A percentile compares a stretch with the other conserved stretches of the same genome.
phyloP scores from a whole-genome alignment of 768 basidiomycete species.

The Panaeolus papilionaceus region DNA sequence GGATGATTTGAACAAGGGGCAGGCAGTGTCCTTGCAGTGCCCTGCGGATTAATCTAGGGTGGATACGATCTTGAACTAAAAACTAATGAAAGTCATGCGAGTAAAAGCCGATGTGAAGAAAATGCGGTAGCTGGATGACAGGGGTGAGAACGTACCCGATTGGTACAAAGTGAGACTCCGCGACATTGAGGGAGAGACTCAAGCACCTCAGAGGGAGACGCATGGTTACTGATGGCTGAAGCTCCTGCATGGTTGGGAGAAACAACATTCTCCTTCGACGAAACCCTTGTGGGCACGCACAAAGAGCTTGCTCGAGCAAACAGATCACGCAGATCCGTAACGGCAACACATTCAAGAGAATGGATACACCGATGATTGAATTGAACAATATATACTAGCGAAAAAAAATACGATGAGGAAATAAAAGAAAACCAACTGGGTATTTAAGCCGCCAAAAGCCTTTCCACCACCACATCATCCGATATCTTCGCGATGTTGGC shows the following conservation, averaged over 20 bases:
- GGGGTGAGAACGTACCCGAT: conserved; percentile 11
- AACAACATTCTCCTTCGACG: background rate
- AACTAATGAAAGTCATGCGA: conserved; percentile 9
- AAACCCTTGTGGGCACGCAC: background rate
- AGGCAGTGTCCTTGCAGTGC: conserved; percentile 9
- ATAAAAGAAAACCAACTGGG: conserved; percentile 21
- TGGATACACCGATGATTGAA: background rate
- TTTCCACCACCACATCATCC: conserved; percentile 87
- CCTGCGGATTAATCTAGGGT: background rate
- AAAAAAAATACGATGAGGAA: conserved; percentile 20
- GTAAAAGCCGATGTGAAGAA: conserved; percentile 2
- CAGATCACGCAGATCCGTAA: background rate
- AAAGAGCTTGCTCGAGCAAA: background rate
- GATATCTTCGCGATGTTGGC: conserved; percentile 79
- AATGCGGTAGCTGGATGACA: background rate
- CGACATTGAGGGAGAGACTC: conserved; percentile 3
- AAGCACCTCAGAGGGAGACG: background rate
- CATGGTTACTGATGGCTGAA: background rate
- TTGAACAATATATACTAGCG: background rate
- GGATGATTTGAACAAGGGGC: background rate
- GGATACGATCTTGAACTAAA: conserved; percentile 5
- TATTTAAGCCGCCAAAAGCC: conserved; percentile 66
- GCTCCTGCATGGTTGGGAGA: background rate
- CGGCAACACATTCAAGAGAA: background rate
- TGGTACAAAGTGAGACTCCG: background rate